Evolutionary conservation across 2,329 filamentous ascomycete species (phyloP).

Genomic region (Phialophora verrucosa): DNA sequence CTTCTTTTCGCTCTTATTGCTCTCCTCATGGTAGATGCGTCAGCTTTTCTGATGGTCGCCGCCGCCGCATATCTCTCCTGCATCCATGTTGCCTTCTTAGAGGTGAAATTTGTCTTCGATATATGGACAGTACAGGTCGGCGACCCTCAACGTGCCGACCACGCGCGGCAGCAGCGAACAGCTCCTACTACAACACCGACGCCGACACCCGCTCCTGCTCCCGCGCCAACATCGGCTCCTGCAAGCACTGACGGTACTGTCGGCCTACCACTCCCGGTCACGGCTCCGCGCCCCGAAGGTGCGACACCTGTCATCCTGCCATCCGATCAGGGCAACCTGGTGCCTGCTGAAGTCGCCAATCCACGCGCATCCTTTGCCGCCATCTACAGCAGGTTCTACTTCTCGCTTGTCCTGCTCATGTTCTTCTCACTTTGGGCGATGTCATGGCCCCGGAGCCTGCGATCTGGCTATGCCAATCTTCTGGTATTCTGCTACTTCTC

Average conservation of each 20-base stretch:
- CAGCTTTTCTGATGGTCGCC: constrained; percentile 62
- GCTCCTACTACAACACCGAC: constrained; percentile 19
- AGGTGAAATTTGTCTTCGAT: constrained; percentile 69
- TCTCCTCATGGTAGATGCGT: constrained; percentile 61
- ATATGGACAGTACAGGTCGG: constrained; percentile 68
- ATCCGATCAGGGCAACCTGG: constrained; percentile 60
- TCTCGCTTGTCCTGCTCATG: constrained; percentile 62
- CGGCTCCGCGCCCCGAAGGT: constrained; percentile 52
- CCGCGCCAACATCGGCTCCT: constrained; percentile 11
- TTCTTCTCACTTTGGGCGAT: constrained; percentile 66
- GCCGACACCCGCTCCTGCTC: constrained; percentile 8
- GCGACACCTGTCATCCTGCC: constrained; percentile 64
- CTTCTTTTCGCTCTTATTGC: constrained; percentile 60
- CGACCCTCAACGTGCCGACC: constrained; percentile 54
- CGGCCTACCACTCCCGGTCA: constrained; percentile 58
- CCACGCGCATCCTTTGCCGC: constrained; percentile 59
- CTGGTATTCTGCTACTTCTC: constrained; percentile 80
- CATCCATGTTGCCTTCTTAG: constrained; percentile 66
- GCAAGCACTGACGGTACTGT: constrained; percentile 23
- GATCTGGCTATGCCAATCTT: constrained; percentile 63
- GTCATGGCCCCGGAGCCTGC: constrained; percentile 60
- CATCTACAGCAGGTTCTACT: constrained; percentile 67
- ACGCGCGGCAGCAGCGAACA: constrained; percentile 43
- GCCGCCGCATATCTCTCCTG: constrained; percentile 64
- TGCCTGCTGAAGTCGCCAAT: constrained; percentile 42